Conservation (phyloP, 139 green algal species). For the Pedinophyceae sp. region DNA sequence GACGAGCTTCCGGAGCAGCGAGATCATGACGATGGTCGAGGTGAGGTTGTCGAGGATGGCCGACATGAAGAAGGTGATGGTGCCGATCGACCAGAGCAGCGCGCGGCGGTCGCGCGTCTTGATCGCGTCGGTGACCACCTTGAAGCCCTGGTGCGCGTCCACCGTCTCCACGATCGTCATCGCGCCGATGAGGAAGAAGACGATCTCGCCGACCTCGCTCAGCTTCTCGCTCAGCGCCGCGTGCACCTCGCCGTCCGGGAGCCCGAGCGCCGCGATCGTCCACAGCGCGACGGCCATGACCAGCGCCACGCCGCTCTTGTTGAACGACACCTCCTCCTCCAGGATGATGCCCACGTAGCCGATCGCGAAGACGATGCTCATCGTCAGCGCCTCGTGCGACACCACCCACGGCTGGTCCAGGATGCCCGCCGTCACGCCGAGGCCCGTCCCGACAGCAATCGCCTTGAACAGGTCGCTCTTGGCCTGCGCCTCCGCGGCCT, state of each 20-base stretch:
- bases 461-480: conserved; percentile 27
- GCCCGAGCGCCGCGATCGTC: conserved; percentile 27
- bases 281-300: conserved; percentile 54
- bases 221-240: conserved; percentile 12
- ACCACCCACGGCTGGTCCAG: conserved; percentile 28
- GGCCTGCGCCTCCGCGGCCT: background rate
- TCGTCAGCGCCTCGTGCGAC: conserved; percentile 22
- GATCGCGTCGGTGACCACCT: conserved; percentile 38
- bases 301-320: conserved; percentile 45
- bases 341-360: conserved; percentile 53
- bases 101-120: conserved; percentile 11
- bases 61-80: conserved; percentile 42
- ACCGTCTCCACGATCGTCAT: conserved; percentile 65
- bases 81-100: conserved; percentile 17
- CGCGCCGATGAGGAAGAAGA: conserved; percentile 60
- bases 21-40: conserved; percentile 59
- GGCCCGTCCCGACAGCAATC: conserved; percentile 17
- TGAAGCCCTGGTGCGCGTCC: conserved; percentile 39
- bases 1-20: conserved; percentile 38
- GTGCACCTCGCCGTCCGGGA: conserved; percentile 5
- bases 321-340: conserved; percentile 47
- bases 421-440: conserved; percentile 15
- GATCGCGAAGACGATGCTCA: conserved; percentile 24
- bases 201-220: conserved; percentile 25
- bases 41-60: conserved; percentile 59